Conservation (phyloP, 345 rosid species). For the Linum usitatissimum region DNA sequence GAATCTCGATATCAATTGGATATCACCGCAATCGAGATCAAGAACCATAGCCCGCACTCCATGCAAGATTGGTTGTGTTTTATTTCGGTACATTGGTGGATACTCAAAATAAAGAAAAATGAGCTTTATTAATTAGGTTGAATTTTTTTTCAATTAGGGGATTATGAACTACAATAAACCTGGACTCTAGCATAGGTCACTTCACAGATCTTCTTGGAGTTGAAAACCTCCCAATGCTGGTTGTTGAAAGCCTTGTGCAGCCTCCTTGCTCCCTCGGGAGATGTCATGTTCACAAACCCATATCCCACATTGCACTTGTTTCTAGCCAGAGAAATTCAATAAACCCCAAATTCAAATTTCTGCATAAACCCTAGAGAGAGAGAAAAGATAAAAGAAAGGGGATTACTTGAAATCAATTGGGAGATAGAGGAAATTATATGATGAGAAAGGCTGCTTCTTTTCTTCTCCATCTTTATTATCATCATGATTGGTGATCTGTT, state of each 20-base stretch:
- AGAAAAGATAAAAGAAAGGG: neutral
- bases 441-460: slow-evolving; percentile 38
- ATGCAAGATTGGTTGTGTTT: too few species aligned
- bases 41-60: too few species aligned
- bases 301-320: slow-evolving; percentile 93
- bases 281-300: slow-evolving; percentile 97
- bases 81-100: too few species aligned
- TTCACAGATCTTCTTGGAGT: slow-evolving; percentile 74
- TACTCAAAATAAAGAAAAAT: too few species aligned
- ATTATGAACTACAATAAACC: slow-evolving; percentile 26
- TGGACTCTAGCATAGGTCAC: slow-evolving; percentile 86
- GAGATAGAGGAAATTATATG: slow-evolving; percentile 87
- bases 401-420: slow-evolving; percentile 87
- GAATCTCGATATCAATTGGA: too few species aligned
- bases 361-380: neutral
- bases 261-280: slow-evolving; percentile 62
- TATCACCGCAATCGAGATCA: too few species aligned
- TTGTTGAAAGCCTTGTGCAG: slow-evolving; percentile 72
- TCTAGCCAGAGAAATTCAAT: slow-evolving; percentile 31
- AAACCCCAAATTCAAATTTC: neutral
- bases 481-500: slow-evolving; percentile 35
- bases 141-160: neutral
- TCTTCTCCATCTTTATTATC: slow-evolving; percentile 13
- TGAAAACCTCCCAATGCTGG: slow-evolving; percentile 71
- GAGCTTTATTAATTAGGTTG: neutral